Conservation (phyloP, 2,329 filamentous ascomycete species). For the Aotearoamyces nothofagi region DNA sequence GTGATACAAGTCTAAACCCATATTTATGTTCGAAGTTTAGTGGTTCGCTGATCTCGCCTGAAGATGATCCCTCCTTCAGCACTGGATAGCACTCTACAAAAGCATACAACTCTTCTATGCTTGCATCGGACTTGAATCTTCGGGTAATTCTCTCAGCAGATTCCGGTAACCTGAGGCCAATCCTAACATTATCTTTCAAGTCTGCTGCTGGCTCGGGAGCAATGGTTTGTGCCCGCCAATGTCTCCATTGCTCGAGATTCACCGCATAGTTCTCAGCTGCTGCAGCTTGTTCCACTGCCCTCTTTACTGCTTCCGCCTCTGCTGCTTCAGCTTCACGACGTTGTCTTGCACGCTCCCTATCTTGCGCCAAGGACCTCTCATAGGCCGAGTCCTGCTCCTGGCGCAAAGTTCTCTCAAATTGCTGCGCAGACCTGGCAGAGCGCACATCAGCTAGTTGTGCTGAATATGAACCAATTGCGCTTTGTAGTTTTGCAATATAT, state of each 20-base stretch:
- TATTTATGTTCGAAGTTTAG: slow-evolving; percentile 66
- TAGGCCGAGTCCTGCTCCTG: slow-evolving; percentile 87
- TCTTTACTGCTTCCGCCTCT: slow-evolving; percentile 51
- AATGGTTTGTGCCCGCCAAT: slow-evolving; percentile 60
- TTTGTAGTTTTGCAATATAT: slow-evolving; percentile 63
- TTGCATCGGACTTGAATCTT: slow-evolving; percentile 52
- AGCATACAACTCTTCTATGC: slow-evolving; percentile 81
- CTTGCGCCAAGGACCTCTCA: slow-evolving; percentile 75
- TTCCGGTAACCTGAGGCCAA: slow-evolving; percentile 49
- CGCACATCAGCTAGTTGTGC: slow-evolving; percentile 60
- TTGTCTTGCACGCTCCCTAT: slow-evolving; percentile 69
- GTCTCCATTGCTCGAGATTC: slow-evolving; percentile 51
- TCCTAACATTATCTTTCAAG: slow-evolving; percentile 56
- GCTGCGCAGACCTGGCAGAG: slow-evolving; percentile 63
- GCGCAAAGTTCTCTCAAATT: slow-evolving; percentile 67
- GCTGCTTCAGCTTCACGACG: slow-evolving; percentile 61
- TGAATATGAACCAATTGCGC: slow-evolving; percentile 60
- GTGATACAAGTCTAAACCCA: slow-evolving; percentile 69
- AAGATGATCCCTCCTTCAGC: slow-evolving; percentile 26
- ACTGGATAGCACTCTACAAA: slow-evolving; percentile 85
- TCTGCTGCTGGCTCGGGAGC: slow-evolving; percentile 49
- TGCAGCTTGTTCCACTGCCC: slow-evolving; percentile 42
- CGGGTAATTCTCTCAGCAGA: slow-evolving; percentile 60
- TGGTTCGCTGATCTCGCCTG: slow-evolving; percentile 29
- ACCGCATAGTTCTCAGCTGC: slow-evolving; percentile 36